Conservation (phyloP, 139 green algal genomes). For the Chlorella sp. region DNA sequence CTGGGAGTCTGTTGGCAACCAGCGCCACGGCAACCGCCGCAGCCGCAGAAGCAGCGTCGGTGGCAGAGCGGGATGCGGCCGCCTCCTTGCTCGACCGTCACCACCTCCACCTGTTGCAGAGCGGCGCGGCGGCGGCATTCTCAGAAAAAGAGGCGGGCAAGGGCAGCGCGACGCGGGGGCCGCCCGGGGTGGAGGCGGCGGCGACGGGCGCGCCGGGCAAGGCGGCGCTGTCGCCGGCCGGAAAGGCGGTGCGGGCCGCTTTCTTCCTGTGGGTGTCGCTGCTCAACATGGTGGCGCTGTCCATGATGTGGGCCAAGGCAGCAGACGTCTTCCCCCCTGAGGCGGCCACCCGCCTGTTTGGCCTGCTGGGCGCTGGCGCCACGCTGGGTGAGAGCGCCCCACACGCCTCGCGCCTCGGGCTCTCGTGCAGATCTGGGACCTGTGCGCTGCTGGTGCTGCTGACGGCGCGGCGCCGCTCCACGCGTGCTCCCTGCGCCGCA, state of each 20-base stretch:
- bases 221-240: constrained; percentile 9
- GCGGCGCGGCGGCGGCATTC: no score
- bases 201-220: neutral
- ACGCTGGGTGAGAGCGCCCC: constrained; percentile 45
- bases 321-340: constrained; percentile 67
- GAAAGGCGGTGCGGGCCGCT: constrained; percentile 36
- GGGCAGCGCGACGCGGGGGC: no score
- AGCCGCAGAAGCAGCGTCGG: no score
- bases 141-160: no score
- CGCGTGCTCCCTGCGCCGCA: neutral
- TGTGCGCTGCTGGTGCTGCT: neutral
- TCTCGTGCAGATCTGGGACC: no score
- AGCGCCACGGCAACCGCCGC: no score
- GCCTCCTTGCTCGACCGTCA: no score
- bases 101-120: no score
- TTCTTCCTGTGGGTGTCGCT: constrained; percentile 78
- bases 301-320: constrained; percentile 71
- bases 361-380: constrained; percentile 53
- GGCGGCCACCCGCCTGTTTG: constrained; percentile 61
- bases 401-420: no score
- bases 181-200: neutral
- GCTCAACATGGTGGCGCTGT: constrained; percentile 74
- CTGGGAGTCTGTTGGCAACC: neutral
- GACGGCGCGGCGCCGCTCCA: neutral
- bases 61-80: no score